Evolutionary conservation across 2,329 filamentous ascomycete genomes (phyloP).

Genomic region (Fusarium pseudograminearum): DNA sequence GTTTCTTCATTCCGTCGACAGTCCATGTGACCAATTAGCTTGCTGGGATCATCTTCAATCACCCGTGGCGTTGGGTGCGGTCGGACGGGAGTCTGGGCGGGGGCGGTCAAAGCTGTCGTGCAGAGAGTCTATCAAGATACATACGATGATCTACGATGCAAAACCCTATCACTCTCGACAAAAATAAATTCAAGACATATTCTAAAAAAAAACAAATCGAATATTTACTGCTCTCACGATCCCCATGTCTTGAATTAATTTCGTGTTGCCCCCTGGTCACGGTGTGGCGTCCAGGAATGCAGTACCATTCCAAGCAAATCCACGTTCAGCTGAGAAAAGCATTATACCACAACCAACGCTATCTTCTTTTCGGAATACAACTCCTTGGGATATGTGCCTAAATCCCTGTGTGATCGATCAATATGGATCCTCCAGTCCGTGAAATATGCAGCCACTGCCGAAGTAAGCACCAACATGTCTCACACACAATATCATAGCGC

Average conservation of each 20-base stretch:
- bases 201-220: background rate
- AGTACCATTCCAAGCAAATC: background rate
- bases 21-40: background rate
- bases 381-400: background rate
- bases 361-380: background rate
- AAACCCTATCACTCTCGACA: background rate
- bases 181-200: rapidly evolving
- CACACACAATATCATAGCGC: background rate
- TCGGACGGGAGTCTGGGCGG: background rate
- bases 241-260: background rate
- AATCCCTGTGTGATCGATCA: background rate
- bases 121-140: no score
- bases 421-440: background rate
- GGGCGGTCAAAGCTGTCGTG: background rate
- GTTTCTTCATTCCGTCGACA: background rate
- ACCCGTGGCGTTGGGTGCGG: no score
- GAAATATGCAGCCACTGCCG: slow-evolving; percentile 1
- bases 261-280: background rate
- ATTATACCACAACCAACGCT: background rate
- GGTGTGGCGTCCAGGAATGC: background rate
- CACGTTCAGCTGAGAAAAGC: no score
- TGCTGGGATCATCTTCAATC: background rate
- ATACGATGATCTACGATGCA: background rate
- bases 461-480: background rate
- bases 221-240: rapidly evolving